These are phyloP conservation scores for Leptoxyphium fumago DNA, from an alignment of 2,329 filamentous ascomycete species.

Conservation along the genomic window DNA sequence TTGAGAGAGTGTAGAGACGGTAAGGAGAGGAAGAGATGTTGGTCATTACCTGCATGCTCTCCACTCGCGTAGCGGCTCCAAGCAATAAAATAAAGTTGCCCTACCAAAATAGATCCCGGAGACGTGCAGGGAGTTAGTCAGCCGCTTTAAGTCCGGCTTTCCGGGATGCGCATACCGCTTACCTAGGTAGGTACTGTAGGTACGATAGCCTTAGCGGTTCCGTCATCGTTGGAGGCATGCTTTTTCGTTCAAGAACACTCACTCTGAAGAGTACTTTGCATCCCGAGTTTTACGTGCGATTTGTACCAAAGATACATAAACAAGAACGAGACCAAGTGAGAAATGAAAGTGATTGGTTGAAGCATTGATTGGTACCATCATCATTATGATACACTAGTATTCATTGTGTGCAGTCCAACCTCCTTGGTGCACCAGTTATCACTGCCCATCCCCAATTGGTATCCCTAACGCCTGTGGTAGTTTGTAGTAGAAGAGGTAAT, in stretches of 20 bases:
- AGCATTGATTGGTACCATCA: constrained; percentile 17
- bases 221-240: no score
- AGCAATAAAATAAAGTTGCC: no score
- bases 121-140: no score
- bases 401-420: constrained; percentile 7
- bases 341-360: not conserved
- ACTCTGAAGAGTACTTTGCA: no score
- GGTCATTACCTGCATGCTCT: not conserved
- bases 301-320: not conserved
- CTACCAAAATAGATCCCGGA: no score
- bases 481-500: not conserved
- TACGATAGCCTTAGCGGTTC: no score
- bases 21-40: not conserved
- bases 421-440: constrained; percentile 19
- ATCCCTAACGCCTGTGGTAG: constrained; percentile 5
- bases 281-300: no score
- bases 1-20: no score
- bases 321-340: not conserved
- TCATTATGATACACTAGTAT: constrained; percentile 26
- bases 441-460: constrained; percentile 9
- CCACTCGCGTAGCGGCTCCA: not conserved
- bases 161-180: no score
- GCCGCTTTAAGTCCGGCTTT: no score
- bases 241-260: no score
- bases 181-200: no score